Evolutionary conservation across 192 early-diverging fungal genomes (phyloP), one percentile per base, ranked within the genome.

Genomic region (Umbelopsis sp.): DNA sequence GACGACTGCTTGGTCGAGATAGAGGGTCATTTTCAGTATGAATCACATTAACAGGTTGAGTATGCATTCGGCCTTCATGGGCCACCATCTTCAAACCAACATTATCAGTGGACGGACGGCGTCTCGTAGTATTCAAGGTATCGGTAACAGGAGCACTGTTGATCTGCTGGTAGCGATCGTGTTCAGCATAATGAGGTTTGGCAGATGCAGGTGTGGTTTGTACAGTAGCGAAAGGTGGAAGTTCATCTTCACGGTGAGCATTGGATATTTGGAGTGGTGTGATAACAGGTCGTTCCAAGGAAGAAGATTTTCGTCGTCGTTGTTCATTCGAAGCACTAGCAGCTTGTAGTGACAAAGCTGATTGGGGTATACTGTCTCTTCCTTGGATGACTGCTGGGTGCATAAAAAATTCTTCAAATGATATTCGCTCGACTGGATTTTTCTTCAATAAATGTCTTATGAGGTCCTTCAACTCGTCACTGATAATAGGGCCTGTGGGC

Each of bases 361-460:
- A 32, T 24, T n/a, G 21, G 32, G 59, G 59, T 47, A 38, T 32
- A 36, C 36, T 34, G 20, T 62, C 56, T 34, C 56, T 54, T 7
- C 50, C 72, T 51, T 81, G 68, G 11, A 74, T 74, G 2, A 95
- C 81, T 9, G 88, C 89, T 8, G 90, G 90, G 69, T 97, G 93
- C 71, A 85, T 88, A 70, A 99, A 98, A 74, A 99, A 98, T 71
- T 94, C 94, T 56, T 95, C 94, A 78, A 99, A 98, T 0, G 88
- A 85, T 68, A 99, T 95, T 36, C 98, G 86, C 74, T 98, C 96
- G 0, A 84, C 78, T 0, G 98, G 97, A 53, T 93, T 93, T 56
- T 92, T 86, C 71, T 93, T 94, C 24, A 99, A 81, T 24, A 99
- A 80, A 53, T 89, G 81, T 54, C 92, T 81, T 36, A 98, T 92